A percentile compares a stretch with the other conserved stretches of the same genome.
Conservation (phyloP, 306 rosid genomes). For the Casuarina equisetifolia region DNA sequence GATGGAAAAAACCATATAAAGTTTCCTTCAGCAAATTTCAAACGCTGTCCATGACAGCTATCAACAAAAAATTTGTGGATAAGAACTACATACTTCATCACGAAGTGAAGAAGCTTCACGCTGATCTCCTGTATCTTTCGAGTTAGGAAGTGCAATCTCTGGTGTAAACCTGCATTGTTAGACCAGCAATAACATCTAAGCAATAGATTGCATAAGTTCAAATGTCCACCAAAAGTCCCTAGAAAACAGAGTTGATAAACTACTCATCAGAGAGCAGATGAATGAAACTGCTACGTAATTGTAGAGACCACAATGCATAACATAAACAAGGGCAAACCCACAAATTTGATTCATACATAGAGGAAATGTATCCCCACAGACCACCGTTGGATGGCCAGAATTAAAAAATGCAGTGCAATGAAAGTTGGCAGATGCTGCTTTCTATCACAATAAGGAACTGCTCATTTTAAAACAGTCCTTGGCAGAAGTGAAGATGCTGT, state of each 20-base stretch:
- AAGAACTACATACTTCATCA: conserved; percentile 69
- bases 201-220: not conserved
- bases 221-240: conserved; percentile 17
- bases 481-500: not conserved
- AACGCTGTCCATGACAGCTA: conserved; percentile 5
- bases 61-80: conserved; percentile 26
- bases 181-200: conserved; percentile 14
- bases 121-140: conserved; percentile 64
- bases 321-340: not conserved
- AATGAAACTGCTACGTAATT: not conserved
- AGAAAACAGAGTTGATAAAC: conserved; percentile 2
- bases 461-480: not conserved
- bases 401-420: not conserved
- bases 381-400: not conserved
- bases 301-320: not conserved
- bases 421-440: not conserved
- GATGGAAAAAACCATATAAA: conserved; percentile 24
- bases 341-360: not conserved
- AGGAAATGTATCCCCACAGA: not conserved
- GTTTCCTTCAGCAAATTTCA: conserved; percentile 20
- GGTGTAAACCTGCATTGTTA: conserved; percentile 59
- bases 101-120: conserved; percentile 97
- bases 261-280: not conserved
- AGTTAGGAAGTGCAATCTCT: conserved; percentile 54
- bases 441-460: not conserved